A percentile compares a stretch with the other conserved stretches of the same genome.
These are phyloP conservation scores for Candida maltosa DNA, from an alignment of 805 yeast species.

Conservation along the genomic window DNA sequence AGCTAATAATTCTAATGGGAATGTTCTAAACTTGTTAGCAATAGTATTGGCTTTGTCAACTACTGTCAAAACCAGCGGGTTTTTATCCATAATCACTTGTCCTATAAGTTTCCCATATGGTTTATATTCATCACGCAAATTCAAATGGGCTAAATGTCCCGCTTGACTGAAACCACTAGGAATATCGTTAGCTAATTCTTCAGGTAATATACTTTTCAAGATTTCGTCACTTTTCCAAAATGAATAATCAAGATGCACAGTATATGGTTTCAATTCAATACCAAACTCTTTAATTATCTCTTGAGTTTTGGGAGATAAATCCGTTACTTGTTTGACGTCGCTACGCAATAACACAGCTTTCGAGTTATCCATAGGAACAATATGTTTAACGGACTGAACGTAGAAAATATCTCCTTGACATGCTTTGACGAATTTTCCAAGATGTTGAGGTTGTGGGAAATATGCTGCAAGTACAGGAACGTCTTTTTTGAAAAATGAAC, in stretches of 20 bases:
- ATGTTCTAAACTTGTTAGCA: constrained; percentile 85
- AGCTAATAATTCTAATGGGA: constrained; percentile 90
- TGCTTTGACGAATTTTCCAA: constrained; percentile 60
- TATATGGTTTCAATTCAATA: constrained; percentile 50
- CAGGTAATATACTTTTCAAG: constrained; percentile 73
- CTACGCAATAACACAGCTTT: constrained; percentile 65
- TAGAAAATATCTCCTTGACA: constrained; percentile 61
- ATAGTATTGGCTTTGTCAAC: constrained; percentile 89
- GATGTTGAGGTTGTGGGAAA: constrained; percentile 61
- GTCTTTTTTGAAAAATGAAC: constrained; percentile 55
- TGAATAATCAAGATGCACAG: constrained; percentile 58
- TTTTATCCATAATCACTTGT: constrained; percentile 84
- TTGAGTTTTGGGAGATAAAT: constrained; percentile 35
- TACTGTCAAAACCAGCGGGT: constrained; percentile 76
- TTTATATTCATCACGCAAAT: constrained; percentile 77
- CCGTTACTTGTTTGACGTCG: constrained; percentile 26
- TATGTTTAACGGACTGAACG: constrained; percentile 48
- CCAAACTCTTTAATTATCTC: constrained; percentile 45
- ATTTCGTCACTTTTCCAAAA: constrained; percentile 93
- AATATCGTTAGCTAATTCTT: constrained; percentile 59
- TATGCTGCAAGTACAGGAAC: constrained; percentile 64
- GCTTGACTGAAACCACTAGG: constrained; percentile 92
- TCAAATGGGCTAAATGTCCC: constrained; percentile 94
- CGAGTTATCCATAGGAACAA: constrained; percentile 40
- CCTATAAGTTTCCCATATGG: constrained; percentile 84